Percentiles rank a stretch among this genome's conserved stretches.
Conservation (phyloP, 768 basidiomycete species). For the Russula olivacea region DNA sequence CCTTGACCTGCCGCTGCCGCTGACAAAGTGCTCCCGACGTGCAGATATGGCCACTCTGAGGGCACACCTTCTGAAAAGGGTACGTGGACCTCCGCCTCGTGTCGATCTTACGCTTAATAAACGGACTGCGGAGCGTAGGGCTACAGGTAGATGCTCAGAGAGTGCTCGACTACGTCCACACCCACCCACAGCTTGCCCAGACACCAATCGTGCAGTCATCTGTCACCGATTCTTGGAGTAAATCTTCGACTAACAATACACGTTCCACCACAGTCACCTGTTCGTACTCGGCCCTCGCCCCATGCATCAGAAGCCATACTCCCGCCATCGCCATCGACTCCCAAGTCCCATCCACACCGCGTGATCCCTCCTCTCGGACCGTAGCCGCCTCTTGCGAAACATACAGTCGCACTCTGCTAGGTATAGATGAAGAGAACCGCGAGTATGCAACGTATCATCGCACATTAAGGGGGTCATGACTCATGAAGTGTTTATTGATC, state of each 20-base stretch:
- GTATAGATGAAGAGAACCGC: no score
- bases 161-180: constrained; percentile 64
- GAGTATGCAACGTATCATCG: no score
- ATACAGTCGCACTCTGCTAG: no score
- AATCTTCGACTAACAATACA: background rate
- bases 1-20: background rate
- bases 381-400: no score
- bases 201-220: constrained; percentile 55
- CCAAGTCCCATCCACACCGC: no score
- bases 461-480: no score
- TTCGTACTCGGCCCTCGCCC: no score
- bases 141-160: constrained; percentile 83
- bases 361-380: no score
- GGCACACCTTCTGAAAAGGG: constrained; percentile 84
- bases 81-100: constrained; percentile 28
- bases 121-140: constrained; percentile 47
- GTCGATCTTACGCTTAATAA: background rate
- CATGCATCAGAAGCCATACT: no score
- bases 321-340: no score
- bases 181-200: constrained; percentile 54
- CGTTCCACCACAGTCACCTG: no score
- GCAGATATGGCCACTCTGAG: constrained; percentile 88
- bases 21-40: background rate
- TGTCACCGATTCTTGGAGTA: background rate
- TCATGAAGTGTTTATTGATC: no score